Conservation (phyloP, 2,329 filamentous ascomycete genomes). For the Phialemoniopsis sp. region DNA sequence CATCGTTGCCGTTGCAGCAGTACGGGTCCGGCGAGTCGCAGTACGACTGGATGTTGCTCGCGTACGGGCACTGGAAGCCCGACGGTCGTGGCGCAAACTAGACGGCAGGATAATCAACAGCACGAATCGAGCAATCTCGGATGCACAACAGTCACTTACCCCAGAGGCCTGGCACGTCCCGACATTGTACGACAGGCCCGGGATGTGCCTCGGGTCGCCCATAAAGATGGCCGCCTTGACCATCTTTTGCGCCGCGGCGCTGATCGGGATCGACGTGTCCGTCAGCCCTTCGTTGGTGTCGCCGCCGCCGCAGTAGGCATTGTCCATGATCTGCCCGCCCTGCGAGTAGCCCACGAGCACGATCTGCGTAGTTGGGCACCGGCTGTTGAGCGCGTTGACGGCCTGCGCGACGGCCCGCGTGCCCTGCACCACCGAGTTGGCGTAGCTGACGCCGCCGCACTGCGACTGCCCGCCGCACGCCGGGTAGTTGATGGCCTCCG, state of each 20-base stretch:
- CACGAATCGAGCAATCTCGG: too few relatives aligned
- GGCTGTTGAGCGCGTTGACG: slow-evolving; percentile 52
- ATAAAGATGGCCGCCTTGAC: slow-evolving; percentile 64
- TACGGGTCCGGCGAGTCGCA: slow-evolving; percentile 62
- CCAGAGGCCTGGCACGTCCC: slow-evolving; percentile 54
- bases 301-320: slow-evolving; percentile 57
- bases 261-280: slow-evolving; percentile 17
- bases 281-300: slow-evolving; percentile 39
- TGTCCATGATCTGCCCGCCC: slow-evolving; percentile 62
- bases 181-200: slow-evolving; percentile 53
- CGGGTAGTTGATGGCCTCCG: slow-evolving; percentile 54
- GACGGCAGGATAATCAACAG: too few relatives aligned
- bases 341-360: slow-evolving; percentile 61
- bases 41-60: slow-evolving; percentile 54
- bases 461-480: slow-evolving; percentile 57
- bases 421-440: slow-evolving; percentile 52
- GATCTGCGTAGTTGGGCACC: slow-evolving; percentile 53
- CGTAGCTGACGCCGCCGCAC: slow-evolving; percentile 58
- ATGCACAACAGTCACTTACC: slow-evolving; percentile 39
- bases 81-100: slow-evolving; percentile 57
- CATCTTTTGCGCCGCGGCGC: slow-evolving; percentile 41
- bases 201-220: slow-evolving; percentile 56
- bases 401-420: slow-evolving; percentile 54
- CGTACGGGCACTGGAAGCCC: slow-evolving; percentile 52
- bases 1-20: slow-evolving; percentile 61